Conservation (phyloP, 2,329 filamentous ascomycete genomes). For the Trichoderma sp. region DNA sequence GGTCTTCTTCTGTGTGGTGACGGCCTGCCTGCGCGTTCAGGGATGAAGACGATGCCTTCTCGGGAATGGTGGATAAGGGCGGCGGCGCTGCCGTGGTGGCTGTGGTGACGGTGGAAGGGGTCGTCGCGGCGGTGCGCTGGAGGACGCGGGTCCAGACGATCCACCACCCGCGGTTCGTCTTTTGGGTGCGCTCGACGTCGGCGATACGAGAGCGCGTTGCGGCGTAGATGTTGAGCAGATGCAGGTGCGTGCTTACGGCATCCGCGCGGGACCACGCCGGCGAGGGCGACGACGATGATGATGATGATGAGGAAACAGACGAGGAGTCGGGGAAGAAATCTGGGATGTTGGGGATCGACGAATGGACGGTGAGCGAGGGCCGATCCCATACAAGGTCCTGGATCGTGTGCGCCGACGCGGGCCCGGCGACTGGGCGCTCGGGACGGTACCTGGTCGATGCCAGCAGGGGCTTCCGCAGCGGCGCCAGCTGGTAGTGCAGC, state of each 20-base stretch:
- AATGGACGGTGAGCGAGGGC: conserved; percentile 57
- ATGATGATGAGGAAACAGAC: background rate
- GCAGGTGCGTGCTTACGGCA: conserved; percentile 65
- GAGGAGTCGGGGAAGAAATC: conserved; percentile 41
- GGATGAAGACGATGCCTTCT: conserved; percentile 29
- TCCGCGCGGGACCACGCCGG: conserved; percentile 61
- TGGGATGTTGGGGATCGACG: conserved; percentile 68
- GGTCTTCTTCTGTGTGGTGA: no score
- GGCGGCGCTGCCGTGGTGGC: conserved; percentile 25
- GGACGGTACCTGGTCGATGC: conserved; percentile 60
- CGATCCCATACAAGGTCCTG: conserved; percentile 68
- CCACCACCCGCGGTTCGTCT: conserved; percentile 71
- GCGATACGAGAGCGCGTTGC: conserved; percentile 47
- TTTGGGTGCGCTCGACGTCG: conserved; percentile 63
- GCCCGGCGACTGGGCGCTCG: conserved; percentile 44
- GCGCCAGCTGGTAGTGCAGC: conserved; percentile 62
- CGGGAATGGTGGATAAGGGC: conserved; percentile 36
- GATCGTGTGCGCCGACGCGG: conserved; percentile 47
- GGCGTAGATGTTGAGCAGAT: conserved; percentile 60
- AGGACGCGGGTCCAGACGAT: conserved; percentile 65
- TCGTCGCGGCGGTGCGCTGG: conserved; percentile 39
- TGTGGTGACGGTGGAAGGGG: conserved; percentile 15
- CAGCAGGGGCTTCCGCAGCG: conserved; percentile 59
- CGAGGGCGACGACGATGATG: conserved; percentile 14
- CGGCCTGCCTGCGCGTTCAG: conserved; percentile 26